Conservation (phyloP, 2,329 filamentous ascomycete genomes). For the Trichoderma lentiforme region DNA sequence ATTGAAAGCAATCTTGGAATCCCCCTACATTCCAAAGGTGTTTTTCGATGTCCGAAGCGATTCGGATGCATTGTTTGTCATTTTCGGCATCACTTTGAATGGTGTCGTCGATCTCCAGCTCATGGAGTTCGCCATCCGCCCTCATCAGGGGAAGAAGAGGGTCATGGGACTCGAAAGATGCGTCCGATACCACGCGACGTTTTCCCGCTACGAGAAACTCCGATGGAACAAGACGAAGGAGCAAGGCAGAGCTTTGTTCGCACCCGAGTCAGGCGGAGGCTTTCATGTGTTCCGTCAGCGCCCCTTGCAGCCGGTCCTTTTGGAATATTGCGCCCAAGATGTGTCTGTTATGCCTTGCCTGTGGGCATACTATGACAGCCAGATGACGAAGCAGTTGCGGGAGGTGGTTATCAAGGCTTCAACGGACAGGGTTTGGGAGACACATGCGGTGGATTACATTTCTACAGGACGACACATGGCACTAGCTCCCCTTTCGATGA, state of each 20-base stretch:
- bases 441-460: conserved; percentile 28
- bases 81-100: conserved; percentile 40
- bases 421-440: conserved; percentile 28
- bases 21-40: conserved; percentile 39
- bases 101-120: conserved; percentile 54
- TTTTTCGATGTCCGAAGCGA: conserved; percentile 59
- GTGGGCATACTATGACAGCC: conserved; percentile 28
- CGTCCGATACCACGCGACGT: conserved; percentile 28
- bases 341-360: conserved; percentile 40
- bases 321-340: conserved; percentile 46
- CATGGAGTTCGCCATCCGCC: conserved; percentile 46
- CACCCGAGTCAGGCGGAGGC: conserved; percentile 40
- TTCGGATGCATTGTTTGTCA: conserved; percentile 51
- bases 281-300: conserved; percentile 46
- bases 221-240: conserved; percentile 37
- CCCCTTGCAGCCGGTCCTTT: conserved; percentile 39
- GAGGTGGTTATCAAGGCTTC: conserved; percentile 28
- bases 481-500: conserved; percentile 24
- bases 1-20: conserved; percentile 45
- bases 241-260: conserved; percentile 37
- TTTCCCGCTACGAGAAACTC: conserved; percentile 17
- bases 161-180: conserved; percentile 27
- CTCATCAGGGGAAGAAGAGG: neutral
- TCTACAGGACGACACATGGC: conserved; percentile 30
- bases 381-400: conserved; percentile 22